phyloP scores from a whole-genome alignment of 768 basidiomycete genomes.

The Lactarius tabidus region DNA sequence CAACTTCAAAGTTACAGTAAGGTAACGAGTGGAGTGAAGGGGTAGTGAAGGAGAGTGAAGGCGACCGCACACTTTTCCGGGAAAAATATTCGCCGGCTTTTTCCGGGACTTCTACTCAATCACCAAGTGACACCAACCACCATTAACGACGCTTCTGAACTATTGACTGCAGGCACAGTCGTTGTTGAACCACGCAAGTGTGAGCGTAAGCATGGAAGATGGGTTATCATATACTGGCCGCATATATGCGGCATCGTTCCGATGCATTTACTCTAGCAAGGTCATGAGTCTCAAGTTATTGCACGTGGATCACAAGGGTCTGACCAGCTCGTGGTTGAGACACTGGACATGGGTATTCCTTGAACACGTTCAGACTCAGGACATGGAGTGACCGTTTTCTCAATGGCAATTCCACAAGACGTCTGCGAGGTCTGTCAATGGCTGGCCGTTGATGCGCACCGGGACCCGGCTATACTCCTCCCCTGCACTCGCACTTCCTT shows the following conservation, averaged over 20 bases:
- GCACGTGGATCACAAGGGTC: background rate
- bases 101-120: background rate
- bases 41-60: background rate
- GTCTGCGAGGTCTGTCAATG: background rate
- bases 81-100: background rate
- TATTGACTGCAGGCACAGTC: too few species aligned
- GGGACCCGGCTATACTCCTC: background rate
- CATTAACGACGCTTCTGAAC: too few species aligned
- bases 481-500: background rate
- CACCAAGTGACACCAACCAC: too few species aligned
- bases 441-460: too few species aligned
- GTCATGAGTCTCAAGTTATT: background rate
- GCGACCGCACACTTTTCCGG: background rate
- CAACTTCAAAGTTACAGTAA: background rate
- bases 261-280: too few species aligned
- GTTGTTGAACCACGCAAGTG: background rate
- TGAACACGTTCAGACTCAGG: background rate
- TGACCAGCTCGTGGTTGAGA: background rate
- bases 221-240: background rate
- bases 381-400: background rate
- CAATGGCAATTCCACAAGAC: background rate
- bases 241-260: background rate
- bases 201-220: too few species aligned
- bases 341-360: background rate
- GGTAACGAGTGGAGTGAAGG: too few species aligned